Base-by-base conservation (phyloP, 805 yeast genomes). In the Myxozyma monticola region DNA sequence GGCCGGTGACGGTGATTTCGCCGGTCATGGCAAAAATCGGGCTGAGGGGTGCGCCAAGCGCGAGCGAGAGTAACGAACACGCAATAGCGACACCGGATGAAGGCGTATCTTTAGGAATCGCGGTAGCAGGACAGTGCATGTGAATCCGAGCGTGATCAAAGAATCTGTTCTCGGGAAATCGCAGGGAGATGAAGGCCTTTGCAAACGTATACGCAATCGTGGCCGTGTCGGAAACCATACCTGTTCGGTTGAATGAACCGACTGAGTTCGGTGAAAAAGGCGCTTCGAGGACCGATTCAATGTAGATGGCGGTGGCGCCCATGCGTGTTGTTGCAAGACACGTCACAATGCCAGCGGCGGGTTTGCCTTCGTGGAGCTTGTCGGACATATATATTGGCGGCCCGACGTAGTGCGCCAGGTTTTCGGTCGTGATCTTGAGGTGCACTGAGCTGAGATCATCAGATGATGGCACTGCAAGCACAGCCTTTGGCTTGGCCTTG, bases 271-370 rank as follows among this genome's bases (percentile, higher is more conserved):
- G 44, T 17, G 37, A n/a, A 45, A 83, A 68, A 0, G 96, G 83
- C 66, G 87, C 88, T 56, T 91, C 95, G 56, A 89, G 76, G 12
- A 90, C 91, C 12, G 96, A 86, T 68, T 93, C 99, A 46, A 93
- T 89, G 68, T 90, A 93, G 67, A 93, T 76, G 0, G 96, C 86
- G 54, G 90, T 85, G 39, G 99, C 99, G 48, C 99, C 99, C 65
- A 87, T 77, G 10, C 86, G 79, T 7, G 96, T 89, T 84, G 93
- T 90, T 1, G 97, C 95, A 49, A 93, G 80, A 29, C 99, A 99
- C 80, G 95, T 88, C 2, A 93, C 90, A 17, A 93, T 97, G 70
- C 99, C 99, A 0, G 96, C 88, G 22, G 96, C 95, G 1, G 95
- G 84, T 0, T 76, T 71, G 56, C 88, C 96, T 10, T 57, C 64